phyloP scores from a whole-genome alignment of 1,139 yeast genomes.

The Blastobotrys malaysiensis region DNA sequence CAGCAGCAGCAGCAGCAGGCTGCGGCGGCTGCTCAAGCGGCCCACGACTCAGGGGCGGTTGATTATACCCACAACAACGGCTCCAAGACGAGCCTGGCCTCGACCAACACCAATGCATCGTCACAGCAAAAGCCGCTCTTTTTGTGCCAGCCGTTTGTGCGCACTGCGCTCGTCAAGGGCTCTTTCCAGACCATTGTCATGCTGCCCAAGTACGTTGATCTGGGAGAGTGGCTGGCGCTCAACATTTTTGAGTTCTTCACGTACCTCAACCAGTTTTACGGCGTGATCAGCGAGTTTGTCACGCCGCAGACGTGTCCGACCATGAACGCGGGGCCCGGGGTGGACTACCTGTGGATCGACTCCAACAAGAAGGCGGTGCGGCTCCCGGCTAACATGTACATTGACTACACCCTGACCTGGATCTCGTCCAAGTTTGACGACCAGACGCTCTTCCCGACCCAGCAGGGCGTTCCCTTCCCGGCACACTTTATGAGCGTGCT shows the following conservation, averaged over 20 bases:
- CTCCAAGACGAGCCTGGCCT: slow-evolving; percentile 9
- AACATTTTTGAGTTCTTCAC: slow-evolving; percentile 87
- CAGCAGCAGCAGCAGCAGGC: slow-evolving; percentile 7
- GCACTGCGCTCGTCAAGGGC: slow-evolving; percentile 95
- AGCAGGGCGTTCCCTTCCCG: slow-evolving; percentile 86
- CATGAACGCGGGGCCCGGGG: slow-evolving; percentile 93
- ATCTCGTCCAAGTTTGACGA: slow-evolving; percentile 82
- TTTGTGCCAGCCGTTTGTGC: slow-evolving; percentile 87
- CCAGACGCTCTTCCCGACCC: slow-evolving; percentile 86
- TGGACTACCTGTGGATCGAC: slow-evolving; percentile 90
- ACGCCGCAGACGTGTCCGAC: slow-evolving; percentile 87
- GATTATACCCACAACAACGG: not conserved
- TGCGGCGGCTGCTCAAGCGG: not conserved
- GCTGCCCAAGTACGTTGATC: slow-evolving; percentile 89
- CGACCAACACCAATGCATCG: slow-evolving; percentile 10
- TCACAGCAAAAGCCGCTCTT: slow-evolving; percentile 49
- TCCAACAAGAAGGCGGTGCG: slow-evolving; percentile 69
- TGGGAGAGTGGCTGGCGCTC: slow-evolving; percentile 92
- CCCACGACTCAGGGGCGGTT: not conserved
- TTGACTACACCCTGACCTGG: slow-evolving; percentile 90
- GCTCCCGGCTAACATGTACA: slow-evolving; percentile 88
- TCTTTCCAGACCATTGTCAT: slow-evolving; percentile 94
- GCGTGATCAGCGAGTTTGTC: slow-evolving; percentile 80
- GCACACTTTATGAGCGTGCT: slow-evolving; percentile 77
- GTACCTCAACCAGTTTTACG: slow-evolving; percentile 80